Percentiles rank a stretch among this genome's conserved stretches.
Conservation (phyloP, 148 eudicot genomes). For the Rhododendron simsii region DNA sequence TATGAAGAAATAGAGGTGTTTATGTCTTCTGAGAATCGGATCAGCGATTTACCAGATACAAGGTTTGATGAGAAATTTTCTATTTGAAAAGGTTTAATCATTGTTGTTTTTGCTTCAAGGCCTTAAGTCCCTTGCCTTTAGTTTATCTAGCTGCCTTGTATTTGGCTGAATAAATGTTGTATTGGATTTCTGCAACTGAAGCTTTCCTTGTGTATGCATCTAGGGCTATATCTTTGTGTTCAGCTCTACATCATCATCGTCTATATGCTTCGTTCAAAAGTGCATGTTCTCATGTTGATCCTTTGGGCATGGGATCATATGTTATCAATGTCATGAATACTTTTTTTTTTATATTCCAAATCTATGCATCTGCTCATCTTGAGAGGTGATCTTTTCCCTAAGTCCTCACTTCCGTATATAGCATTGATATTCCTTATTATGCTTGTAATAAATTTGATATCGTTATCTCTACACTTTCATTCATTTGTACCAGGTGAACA, state of each 20-base stretch:
- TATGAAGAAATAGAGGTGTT: not conserved
- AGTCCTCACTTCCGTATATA: not conserved
- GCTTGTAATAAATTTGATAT: not conserved
- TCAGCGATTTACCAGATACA: not conserved
- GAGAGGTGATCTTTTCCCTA: not conserved
- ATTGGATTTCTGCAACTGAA: not conserved
- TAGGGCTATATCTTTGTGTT: not conserved
- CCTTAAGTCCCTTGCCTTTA: not conserved
- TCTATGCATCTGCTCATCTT: not conserved
- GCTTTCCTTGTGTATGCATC: not conserved
- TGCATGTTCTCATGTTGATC: not conserved
- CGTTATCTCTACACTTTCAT: not conserved
- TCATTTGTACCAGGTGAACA: not conserved
- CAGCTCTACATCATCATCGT: not conserved
- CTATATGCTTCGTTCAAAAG: not conserved
- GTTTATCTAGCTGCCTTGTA: not conserved
- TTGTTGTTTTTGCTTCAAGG: not conserved
- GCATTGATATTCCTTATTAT: not conserved
- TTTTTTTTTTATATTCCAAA: too few relatives aligned
- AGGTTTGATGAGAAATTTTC: conserved; percentile 3
- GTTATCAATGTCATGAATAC: not conserved
- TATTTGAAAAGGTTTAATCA: not conserved
- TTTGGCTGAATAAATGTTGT: not conserved
- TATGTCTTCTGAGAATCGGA: not conserved
- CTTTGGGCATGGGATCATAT: not conserved